Percentiles rank a stretch among this genome's conserved stretches.
Conservation (phyloP, 495 filamentous ascomycete species). For the Penicillium parvum region DNA sequence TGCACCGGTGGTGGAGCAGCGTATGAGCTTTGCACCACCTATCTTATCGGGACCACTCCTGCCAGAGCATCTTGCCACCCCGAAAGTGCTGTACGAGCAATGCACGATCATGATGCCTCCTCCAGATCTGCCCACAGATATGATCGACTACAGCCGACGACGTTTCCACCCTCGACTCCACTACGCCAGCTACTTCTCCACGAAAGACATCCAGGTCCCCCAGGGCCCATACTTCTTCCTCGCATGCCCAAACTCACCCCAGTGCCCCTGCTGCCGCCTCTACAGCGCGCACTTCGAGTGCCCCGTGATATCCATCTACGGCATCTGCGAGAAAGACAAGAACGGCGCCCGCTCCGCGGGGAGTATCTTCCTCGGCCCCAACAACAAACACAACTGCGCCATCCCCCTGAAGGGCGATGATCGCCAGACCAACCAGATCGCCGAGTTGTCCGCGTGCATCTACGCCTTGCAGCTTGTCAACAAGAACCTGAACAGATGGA, state of each 20-base stretch:
- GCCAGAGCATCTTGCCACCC: no score
- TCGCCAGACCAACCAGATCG: conserved; percentile 13
- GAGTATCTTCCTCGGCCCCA: conserved; percentile 11
- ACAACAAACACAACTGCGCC: conserved; percentile 6
- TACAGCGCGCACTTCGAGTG: conserved; percentile 9
- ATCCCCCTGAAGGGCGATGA: background rate
- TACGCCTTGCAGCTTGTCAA: conserved; percentile 1
- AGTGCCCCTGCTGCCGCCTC: conserved; percentile 12
- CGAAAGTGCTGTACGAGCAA: no score
- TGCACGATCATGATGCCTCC: background rate
- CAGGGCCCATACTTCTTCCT: conserved; percentile 9
- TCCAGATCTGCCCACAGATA: background rate
- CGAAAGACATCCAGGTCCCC: conserved; percentile 11
- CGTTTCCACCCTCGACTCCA: background rate
- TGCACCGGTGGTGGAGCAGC: no score
- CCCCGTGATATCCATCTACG: conserved; percentile 11
- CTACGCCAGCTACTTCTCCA: no score
- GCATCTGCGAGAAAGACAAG: background rate
- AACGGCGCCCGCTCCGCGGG: background rate
- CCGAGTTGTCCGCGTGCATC: conserved; percentile 14
- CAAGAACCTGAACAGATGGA: background rate
- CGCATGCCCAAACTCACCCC: conserved; percentile 6
- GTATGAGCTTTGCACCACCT: no score
- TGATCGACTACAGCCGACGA: background rate
- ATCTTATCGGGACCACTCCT: no score